A percentile compares a stretch with the other conserved stretches of the same genome.
Conservation (phyloP, 805 yeast genomes). For the Ogataea haglerorum region DNA sequence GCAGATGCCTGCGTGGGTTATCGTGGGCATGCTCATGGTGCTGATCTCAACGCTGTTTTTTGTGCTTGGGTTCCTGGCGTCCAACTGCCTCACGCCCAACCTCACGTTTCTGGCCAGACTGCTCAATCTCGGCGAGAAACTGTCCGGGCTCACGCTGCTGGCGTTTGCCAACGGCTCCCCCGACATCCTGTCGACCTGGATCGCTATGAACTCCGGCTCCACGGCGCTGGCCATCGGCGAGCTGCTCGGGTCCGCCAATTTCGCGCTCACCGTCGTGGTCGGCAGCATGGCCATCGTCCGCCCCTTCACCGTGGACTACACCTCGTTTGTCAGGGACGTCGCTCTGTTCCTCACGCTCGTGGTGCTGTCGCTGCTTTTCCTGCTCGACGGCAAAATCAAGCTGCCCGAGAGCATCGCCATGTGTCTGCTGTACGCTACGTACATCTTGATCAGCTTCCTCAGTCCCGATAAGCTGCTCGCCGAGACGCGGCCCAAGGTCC, state of each 20-base stretch:
- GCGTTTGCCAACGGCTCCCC: slow-evolving; percentile 95
- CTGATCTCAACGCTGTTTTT: slow-evolving; percentile 46
- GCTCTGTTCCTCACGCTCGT: slow-evolving; percentile 52
- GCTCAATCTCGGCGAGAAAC: slow-evolving; percentile 64
- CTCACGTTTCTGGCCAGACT: slow-evolving; percentile 59
- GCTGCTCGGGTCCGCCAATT: slow-evolving; percentile 51
- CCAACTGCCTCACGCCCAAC: slow-evolving; percentile 80
- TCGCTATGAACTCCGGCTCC: slow-evolving; percentile 71
- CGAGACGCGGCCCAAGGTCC: slow-evolving; percentile 12
- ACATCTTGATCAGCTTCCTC: slow-evolving; percentile 44
- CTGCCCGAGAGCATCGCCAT: slow-evolving; percentile 55
- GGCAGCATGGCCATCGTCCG: slow-evolving; percentile 46
- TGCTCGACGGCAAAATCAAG: slow-evolving; percentile 53
- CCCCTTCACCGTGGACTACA: slow-evolving; percentile 48
- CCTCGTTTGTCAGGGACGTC: slow-evolving; percentile 58
- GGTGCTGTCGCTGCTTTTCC: slow-evolving; percentile 45
- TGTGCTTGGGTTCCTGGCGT: slow-evolving; percentile 73
- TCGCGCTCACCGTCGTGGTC: slow-evolving; percentile 48
- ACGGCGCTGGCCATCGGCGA: slow-evolving; percentile 54
- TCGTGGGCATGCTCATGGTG: slow-evolving; percentile 10
- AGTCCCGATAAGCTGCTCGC: slow-evolving; percentile 25
- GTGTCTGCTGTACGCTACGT: slow-evolving; percentile 52
- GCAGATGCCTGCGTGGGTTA: slow-evolving; percentile 6
- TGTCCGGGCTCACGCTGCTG: slow-evolving; percentile 81
- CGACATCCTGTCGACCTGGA: slow-evolving; percentile 79